phyloP scores from a whole-genome alignment of 2,329 filamentous ascomycete species.

The Onygenales sp. region DNA sequence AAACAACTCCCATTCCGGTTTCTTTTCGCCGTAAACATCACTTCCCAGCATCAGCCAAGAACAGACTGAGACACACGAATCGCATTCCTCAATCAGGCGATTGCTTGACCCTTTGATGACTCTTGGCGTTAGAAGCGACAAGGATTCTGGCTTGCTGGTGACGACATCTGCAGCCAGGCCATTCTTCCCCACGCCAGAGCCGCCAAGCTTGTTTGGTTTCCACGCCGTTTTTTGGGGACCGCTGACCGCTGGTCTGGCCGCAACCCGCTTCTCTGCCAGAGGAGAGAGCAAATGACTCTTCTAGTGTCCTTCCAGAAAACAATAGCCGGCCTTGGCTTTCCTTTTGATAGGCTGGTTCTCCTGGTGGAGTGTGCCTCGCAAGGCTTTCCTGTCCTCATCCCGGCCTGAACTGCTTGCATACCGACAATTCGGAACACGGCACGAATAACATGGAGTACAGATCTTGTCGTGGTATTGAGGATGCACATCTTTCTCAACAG shows the following conservation, averaged over 20 bases:
- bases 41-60: too few species aligned
- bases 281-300: neutral
- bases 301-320: slow-evolving; percentile 1
- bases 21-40: too few species aligned
- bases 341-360: neutral
- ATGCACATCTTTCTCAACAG: too few species aligned
- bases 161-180: too few species aligned
- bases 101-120: too few species aligned
- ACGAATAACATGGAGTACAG: neutral
- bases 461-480: neutral
- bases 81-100: too few species aligned
- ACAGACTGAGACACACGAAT: too few species aligned
- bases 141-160: too few species aligned
- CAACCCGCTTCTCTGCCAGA: neutral
- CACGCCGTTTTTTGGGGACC: neutral
- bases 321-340: neutral
- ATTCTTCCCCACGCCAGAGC: neutral
- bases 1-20: too few species aligned
- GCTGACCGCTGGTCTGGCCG: neutral
- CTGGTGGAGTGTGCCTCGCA: neutral
- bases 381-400: neutral
- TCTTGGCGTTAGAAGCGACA: too few species aligned
- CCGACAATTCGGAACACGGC: neutral
- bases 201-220: neutral
- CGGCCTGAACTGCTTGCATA: neutral